Evolutionary conservation across 345 rosid genomes (phyloP), one percentile per base, ranked within the genome.

Genomic region (Camelina neglecta): DNA sequence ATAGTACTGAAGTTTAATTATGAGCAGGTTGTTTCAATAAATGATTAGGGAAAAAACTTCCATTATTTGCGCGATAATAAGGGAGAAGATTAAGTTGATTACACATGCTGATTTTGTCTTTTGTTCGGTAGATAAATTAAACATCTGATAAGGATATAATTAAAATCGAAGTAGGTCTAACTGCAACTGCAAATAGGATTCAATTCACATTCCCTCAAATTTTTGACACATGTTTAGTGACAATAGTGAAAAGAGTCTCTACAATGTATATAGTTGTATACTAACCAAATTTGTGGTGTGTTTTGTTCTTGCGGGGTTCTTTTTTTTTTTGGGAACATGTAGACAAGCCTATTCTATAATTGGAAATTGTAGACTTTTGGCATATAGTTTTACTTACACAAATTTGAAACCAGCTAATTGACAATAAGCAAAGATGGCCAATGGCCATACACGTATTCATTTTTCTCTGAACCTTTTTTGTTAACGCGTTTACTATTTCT

Each of bases 71-170:
- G 42, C 73, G 44, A 76, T 38, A 35, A 69, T 75, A 21, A 47
- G 39, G 42, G 50, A 69, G 39, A 21, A 33, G 69, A 12, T 51
- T 24, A 31, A 60, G 69, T 33, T 7, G 31, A 55, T 12, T 47
- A 57, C 38, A 75, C 74, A 69, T 60, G 74, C 74, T 63, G 47
- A 54, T 76, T 76, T 76, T 29, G 71, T 76, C 75, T 70, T 70
- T 70, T 2, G 39, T 44, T 51, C 3, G 35, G 26, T 29, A 36
- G 21, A 23, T 51, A 13, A 49, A 44, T 29, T 4, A 29, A 29
- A 60, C 39, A 58, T 68, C 11, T 38, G 72, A 58, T 60, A 39
- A n/a, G 1, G 9, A 24, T 47, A 56, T 57, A 21, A 33, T 35
- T 47, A 33, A 33, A 65, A 65, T 18, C 5, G 24, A 36, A 47